phyloP scores from a whole-genome alignment of 441 rosid genomes.

The Rhodomyrtus psidioides region DNA sequence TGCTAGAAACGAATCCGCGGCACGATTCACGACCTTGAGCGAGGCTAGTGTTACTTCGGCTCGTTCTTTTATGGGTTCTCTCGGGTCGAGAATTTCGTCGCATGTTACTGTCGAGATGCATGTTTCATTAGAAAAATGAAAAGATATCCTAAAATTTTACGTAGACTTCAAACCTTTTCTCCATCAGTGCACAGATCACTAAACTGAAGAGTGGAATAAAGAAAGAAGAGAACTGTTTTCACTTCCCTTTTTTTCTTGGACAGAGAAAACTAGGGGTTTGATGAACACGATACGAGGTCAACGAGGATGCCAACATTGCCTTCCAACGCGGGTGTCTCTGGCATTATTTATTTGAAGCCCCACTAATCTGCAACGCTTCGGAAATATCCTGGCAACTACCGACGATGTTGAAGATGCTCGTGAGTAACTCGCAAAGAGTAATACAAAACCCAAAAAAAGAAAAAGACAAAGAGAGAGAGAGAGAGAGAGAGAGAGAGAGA shows the following conservation, averaged over 20 bases:
- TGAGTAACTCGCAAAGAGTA: background rate
- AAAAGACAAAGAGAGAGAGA: background rate
- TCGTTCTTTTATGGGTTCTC: background rate
- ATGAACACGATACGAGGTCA: background rate
- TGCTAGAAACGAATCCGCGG: background rate
- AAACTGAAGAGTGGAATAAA: background rate
- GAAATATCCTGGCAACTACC: background rate
- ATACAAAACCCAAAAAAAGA: background rate
- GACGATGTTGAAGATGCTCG: background rate
- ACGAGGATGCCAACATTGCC: background rate
- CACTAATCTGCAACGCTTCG: background rate
- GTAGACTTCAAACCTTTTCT: background rate
- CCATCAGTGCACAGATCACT: background rate
- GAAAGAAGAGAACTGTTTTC: background rate
- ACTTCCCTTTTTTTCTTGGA: background rate
- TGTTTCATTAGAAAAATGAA: background rate
- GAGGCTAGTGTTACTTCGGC: background rate
- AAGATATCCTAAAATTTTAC: background rate
- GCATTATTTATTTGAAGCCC: background rate
- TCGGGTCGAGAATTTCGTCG: background rate
- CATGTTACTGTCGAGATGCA: fast-evolving
- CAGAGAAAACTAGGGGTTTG: background rate
- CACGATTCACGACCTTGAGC: background rate
- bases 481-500: background rate
- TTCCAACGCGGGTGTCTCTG: background rate